Evolutionary conservation across 2,329 filamentous ascomycete species (phyloP).

Genomic region (Apiospora phragmitis): DNA sequence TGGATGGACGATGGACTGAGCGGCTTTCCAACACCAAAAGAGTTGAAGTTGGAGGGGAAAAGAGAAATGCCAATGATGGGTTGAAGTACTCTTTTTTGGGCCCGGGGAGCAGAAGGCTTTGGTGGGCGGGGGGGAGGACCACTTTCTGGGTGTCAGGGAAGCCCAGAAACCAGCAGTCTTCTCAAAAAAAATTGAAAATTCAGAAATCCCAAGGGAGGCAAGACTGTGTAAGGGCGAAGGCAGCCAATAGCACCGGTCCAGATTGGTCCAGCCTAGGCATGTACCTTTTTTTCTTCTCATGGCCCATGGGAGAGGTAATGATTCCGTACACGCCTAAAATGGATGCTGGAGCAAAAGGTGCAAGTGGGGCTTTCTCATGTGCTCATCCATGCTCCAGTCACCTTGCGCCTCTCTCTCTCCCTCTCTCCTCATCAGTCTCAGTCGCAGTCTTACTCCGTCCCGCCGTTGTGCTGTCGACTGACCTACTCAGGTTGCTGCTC

Average conservation of each 20-base stretch:
- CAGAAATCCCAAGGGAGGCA: conserved; percentile 11
- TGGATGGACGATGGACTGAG: conserved; percentile 15
- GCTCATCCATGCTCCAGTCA: background rate
- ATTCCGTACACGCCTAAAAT: conserved; percentile 1
- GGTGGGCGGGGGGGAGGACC: conserved; percentile 6
- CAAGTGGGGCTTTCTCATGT: background rate
- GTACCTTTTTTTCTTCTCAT: background rate
- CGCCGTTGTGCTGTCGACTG: too few species aligned
- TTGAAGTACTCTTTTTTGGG: conserved; percentile 13
- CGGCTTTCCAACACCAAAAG: conserved; percentile 12
- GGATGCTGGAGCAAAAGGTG: background rate
- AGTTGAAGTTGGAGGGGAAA: conserved; percentile 17
- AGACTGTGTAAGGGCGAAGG: conserved; percentile 4
- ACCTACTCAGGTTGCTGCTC: background rate
- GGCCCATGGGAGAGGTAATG: background rate
- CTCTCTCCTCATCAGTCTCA: background rate
- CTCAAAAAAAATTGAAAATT: conserved; percentile 8
- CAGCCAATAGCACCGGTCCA: conserved; percentile 3
- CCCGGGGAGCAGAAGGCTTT: conserved; percentile 10
- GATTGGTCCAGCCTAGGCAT: background rate
- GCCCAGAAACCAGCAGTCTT: conserved; percentile 2
- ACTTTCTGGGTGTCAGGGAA: conserved; percentile 5
- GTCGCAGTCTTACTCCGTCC: background rate
- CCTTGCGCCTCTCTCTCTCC: background rate
- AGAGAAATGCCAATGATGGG: conserved; percentile 9